Base-by-base conservation (phyloP, 2,329 filamentous ascomycete genomes). In the Botrytis squamosa region DNA sequence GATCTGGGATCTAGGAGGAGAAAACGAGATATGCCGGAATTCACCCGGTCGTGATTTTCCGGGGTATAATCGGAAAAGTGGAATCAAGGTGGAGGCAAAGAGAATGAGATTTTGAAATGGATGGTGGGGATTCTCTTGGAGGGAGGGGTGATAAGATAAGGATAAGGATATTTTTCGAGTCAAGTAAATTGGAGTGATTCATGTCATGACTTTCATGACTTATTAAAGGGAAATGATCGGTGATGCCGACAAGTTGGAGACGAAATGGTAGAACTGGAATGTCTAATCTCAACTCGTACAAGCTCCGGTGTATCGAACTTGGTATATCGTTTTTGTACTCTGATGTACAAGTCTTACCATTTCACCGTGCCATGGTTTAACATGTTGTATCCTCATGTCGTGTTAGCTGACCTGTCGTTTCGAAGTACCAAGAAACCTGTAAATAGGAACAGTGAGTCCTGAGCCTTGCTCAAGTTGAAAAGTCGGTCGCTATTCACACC, bases 131-230 rank as follows among this genome's bases (percentile, higher is more conserved):
- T 29, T 29, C n/a, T 29, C 8, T 64, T 64, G 62, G 62, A 42
- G 62, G 62, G 62, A 42, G 62, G 62, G 18, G 62, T 64, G 25
- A 64, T 44, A 44, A 64, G 63, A 46, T 65, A 44, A 46, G 44
- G 40, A 46, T 65, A 33, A 65, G 16, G 3, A 44, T 10, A 33
- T 40, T 33, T 46, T 29, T 64, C 62, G n/a, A 20, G n/a, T 44
- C 52, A 57, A 29, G 52, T 29, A 29, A 2, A 52, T 29, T 40
- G 20, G 29, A 25, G 63, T 38, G n/a, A 66, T 49, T 33, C 63
- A 66, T 65, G 22, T 65, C 40, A 33, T 16, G 29, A 12, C 63
- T 46, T 22, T 65, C 40, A 33, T 16, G 29, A 12, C 63, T 46
- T 22, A 36, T 46, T 10, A 22, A 46, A 36, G 12, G 4, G n/a